Conservation (phyloP, 176 grass and related monocot genomes). For the Carex kokanica region DNA sequence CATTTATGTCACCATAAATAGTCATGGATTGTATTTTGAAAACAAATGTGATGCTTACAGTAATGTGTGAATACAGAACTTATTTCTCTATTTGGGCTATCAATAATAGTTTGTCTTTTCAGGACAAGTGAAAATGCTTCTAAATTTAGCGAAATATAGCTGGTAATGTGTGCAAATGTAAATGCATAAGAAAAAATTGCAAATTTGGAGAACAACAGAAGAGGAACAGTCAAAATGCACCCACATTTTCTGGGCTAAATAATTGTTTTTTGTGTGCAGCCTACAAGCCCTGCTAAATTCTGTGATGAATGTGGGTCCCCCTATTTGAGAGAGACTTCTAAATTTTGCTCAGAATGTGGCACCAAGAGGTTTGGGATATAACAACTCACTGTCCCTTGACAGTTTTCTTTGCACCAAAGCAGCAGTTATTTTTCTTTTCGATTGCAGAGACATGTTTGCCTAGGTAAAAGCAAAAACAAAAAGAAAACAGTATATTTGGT, state of each 20-base stretch:
- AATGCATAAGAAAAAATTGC: not conserved
- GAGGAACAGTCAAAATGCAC: not conserved
- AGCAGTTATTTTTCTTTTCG: not conserved
- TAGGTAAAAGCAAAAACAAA: not conserved
- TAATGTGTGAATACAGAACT: not conserved
- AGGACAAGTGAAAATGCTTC: not conserved
- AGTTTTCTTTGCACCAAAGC: slow-evolving; percentile 11
- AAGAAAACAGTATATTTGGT: not conserved
- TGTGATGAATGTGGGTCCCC: slow-evolving; percentile 86
- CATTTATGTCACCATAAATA: not conserved
- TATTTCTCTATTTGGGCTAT: not conserved
- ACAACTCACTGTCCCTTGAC: not conserved
- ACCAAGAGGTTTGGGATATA: slow-evolving; percentile 79
- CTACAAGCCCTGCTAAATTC: slow-evolving; percentile 74
- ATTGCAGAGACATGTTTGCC: not conserved
- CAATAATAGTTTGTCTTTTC: not conserved
- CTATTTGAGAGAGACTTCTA: slow-evolving; percentile 80
- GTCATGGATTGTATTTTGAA: not conserved
- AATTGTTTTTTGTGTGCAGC: slow-evolving; percentile 43
- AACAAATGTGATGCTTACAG: slow-evolving; percentile 6
- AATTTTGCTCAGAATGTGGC: slow-evolving; percentile 91
- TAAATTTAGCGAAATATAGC: not conserved
- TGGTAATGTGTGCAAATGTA: not conserved
- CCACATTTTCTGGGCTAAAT: not conserved
- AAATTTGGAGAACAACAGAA: not conserved